Evolutionary conservation across 371 early-diverging fungal genomes (phyloP).

Genomic region (Mortierella sp.): DNA sequence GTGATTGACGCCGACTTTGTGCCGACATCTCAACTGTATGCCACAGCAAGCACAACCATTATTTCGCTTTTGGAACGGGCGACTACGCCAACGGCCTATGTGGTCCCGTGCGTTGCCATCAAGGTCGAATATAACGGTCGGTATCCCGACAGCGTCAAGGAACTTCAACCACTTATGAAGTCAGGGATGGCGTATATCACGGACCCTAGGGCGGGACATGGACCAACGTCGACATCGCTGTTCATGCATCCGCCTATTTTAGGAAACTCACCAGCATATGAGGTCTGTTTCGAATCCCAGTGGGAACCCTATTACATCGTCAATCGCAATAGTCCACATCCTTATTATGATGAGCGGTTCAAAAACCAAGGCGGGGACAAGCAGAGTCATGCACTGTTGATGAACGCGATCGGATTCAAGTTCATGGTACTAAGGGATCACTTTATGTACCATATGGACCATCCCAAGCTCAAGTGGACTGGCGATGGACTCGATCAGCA

Average conservation of each 20-base stretch:
- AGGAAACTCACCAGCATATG: slow-evolving; percentile 57
- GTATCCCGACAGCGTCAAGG: slow-evolving; percentile 57
- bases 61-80: slow-evolving; percentile 42
- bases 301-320: slow-evolving; percentile 80
- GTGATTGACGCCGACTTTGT: slow-evolving; percentile 76
- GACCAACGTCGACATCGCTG: slow-evolving; percentile 62
- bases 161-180: slow-evolving; percentile 57
- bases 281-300: slow-evolving; percentile 76
- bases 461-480: slow-evolving; percentile 66
- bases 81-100: slow-evolving; percentile 57
- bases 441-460: slow-evolving; percentile 73
- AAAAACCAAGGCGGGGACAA: slow-evolving; percentile 77
- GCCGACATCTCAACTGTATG: slow-evolving; percentile 60
- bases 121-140: slow-evolving; percentile 52
- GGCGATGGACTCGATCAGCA: slow-evolving; percentile 64
- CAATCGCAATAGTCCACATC: slow-evolving; percentile 54
- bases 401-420: slow-evolving; percentile 68
- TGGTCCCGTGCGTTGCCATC: slow-evolving; percentile 71
- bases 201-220: slow-evolving; percentile 72
- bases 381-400: slow-evolving; percentile 69
- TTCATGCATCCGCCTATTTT: slow-evolving; percentile 50
- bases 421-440: slow-evolving; percentile 64
- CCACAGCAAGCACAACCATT: slow-evolving; percentile 41
- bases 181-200: slow-evolving; percentile 67
- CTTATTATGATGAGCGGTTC: slow-evolving; percentile 71